Conservation (phyloP, 192 early-diverging fungal species). For the Allomyces javanicus region DNA sequence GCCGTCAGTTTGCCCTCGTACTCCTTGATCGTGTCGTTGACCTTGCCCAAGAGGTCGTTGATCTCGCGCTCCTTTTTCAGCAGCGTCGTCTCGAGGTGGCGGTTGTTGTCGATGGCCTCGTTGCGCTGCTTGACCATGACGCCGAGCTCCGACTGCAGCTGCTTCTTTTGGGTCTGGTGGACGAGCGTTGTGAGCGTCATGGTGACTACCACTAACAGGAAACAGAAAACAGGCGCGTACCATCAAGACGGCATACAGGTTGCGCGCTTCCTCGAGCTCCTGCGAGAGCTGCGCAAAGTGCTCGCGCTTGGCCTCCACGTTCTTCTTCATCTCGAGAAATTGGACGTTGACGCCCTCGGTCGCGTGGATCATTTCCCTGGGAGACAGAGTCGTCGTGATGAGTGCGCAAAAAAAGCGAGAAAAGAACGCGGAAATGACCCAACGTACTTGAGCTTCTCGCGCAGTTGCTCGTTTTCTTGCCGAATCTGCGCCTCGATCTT, state of each 20-base stretch:
- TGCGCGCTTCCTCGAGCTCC: conserved; percentile 37
- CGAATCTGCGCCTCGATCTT: not conserved
- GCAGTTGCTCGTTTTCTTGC: not conserved
- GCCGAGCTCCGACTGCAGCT: conserved; percentile 18
- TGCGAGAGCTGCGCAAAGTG: conserved; percentile 25
- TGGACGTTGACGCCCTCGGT: conserved; percentile 29
- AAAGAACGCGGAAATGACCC: too few species aligned
- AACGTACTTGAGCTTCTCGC: not conserved
- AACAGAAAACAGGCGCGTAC: conserved; percentile 4
- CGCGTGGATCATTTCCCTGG: conserved; percentile 30
- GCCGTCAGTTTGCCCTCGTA: conserved; percentile 29
- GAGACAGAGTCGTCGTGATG: not conserved
- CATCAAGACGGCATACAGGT: conserved; percentile 28
- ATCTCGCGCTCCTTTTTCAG: conserved; percentile 30
- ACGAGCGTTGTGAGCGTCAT: not conserved
- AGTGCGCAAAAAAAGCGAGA: too few species aligned
- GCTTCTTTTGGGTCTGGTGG: conserved; percentile 25
- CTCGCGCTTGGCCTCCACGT: conserved; percentile 27
- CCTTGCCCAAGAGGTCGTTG: conserved; percentile 28
- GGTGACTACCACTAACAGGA: not conserved
- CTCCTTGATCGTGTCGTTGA: conserved; percentile 33
- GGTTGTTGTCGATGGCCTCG: conserved; percentile 25
- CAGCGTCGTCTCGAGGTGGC: conserved; percentile 19
- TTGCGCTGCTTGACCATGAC: conserved; percentile 18
- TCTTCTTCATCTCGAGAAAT: conserved; percentile 33